phyloP scores from a whole-genome alignment of 345 rosid species.

The Euphorbia tirucalli region DNA sequence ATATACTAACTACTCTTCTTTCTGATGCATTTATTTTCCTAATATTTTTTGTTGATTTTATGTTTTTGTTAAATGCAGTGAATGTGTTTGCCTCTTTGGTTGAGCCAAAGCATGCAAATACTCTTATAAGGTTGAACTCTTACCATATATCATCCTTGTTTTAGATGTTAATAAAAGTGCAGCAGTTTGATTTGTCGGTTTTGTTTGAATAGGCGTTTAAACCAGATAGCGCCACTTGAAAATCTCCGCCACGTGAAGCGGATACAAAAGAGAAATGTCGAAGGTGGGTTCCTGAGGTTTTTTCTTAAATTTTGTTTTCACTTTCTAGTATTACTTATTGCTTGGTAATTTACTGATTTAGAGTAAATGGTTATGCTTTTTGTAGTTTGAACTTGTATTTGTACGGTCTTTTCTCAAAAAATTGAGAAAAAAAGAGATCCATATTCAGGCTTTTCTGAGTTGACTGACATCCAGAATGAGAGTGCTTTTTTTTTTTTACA shows the following conservation, averaged over 20 bases:
- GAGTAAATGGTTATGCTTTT: background rate
- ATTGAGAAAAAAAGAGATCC: background rate
- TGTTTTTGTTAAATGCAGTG: conserved; percentile 32
- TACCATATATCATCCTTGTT: background rate
- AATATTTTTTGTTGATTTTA: background rate
- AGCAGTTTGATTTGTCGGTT: background rate
- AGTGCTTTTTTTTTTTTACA: background rate
- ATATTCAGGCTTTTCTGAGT: too few relatives aligned
- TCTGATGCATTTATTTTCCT: background rate
- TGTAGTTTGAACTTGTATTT: background rate
- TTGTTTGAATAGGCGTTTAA: conserved; percentile 46
- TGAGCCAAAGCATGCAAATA: conserved; percentile 65
- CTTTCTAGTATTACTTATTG: background rate
- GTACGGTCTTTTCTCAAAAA: background rate
- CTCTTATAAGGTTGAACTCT: conserved; percentile 50
- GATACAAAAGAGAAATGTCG: conserved; percentile 47
- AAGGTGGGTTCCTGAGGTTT: conserved; percentile 34
- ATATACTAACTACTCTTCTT: background rate
- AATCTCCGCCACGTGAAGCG: conserved; percentile 75
- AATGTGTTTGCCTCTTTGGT: conserved; percentile 59
- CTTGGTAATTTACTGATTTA: background rate
- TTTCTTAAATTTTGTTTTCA: background rate
- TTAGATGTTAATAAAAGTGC: background rate
- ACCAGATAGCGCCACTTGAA: conserved; percentile 63
- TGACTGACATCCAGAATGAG: too few relatives aligned